Conservation (phyloP, 495 filamentous ascomycete species). For the Friedmanniomyces endolithicus region DNA sequence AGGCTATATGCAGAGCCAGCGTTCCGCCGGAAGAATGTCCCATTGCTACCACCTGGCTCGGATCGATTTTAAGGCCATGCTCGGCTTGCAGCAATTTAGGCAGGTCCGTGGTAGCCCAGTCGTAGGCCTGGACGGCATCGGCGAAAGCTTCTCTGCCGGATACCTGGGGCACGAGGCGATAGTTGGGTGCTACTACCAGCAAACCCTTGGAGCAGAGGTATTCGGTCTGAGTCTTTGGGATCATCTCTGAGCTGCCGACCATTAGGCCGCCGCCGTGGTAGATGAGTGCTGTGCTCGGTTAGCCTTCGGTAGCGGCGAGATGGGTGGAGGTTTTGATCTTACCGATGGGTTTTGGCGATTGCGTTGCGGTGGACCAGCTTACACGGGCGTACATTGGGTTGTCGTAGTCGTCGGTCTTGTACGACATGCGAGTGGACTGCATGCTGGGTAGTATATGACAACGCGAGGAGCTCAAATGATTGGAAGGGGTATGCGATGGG, state of each 20-base stretch:
- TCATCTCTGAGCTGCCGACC: constrained; percentile 11
- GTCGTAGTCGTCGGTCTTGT: constrained; percentile 7
- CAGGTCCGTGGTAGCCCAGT: constrained; percentile 3
- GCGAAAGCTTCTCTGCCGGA: constrained; percentile 9
- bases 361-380: background rate
- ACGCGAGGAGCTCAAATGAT: background rate
- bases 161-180: constrained; percentile 12
- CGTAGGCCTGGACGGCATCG: constrained; percentile 10
- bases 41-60: background rate
- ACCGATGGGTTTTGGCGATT: constrained; percentile 7
- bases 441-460: constrained; percentile 5
- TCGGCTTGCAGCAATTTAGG: background rate
- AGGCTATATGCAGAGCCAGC: constrained; percentile 3
- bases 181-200: constrained; percentile 8
- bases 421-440: constrained; percentile 6
- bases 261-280: constrained; percentile 10
- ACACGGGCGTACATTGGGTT: constrained; percentile 6
- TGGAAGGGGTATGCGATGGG: background rate
- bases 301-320: background rate
- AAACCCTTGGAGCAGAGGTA: constrained; percentile 7
- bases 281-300: constrained; percentile 1
- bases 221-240: constrained; percentile 7
- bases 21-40: constrained; percentile 11
- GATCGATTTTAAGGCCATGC: background rate
- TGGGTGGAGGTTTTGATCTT: background rate